Conservation (phyloP, 768 basidiomycete genomes). For the Amanita rubescens region DNA sequence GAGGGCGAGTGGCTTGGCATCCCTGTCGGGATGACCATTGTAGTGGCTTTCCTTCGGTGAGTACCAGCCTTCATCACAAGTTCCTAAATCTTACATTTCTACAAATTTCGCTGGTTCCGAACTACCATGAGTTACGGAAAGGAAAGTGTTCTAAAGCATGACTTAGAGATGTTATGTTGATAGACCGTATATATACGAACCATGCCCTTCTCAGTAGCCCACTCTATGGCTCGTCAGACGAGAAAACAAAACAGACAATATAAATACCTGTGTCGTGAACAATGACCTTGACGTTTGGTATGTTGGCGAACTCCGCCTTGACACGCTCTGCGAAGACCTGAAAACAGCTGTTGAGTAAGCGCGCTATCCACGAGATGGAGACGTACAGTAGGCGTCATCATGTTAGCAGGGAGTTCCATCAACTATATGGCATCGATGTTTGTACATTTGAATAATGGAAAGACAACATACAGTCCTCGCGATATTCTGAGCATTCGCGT, state of each 20-base stretch:
- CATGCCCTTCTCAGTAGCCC: constrained; percentile 84
- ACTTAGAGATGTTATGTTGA: neutral
- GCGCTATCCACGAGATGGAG: neutral
- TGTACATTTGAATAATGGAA: neutral
- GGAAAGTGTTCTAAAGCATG: constrained; percentile 53
- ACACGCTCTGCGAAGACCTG: constrained; percentile 69
- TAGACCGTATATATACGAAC: constrained; percentile 25
- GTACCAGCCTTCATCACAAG: neutral
- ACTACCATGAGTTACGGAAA: constrained; percentile 79
- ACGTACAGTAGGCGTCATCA: constrained; percentile 74
- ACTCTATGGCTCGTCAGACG: constrained; percentile 35
- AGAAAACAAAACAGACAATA: neutral
- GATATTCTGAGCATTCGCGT: constrained; percentile 73
- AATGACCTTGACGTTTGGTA: constrained; percentile 62
- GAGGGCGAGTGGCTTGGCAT: constrained; percentile 58
- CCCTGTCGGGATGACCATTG: constrained; percentile 55
- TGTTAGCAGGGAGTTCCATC: constrained; percentile 80
- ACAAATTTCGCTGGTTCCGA: constrained; percentile 81
- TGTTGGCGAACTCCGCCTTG: constrained; percentile 53
- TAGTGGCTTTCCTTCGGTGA: constrained; percentile 53
- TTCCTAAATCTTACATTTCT: constrained; percentile 54
- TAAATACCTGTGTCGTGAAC: constrained; percentile 65
- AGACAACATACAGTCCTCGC: constrained; percentile 55
- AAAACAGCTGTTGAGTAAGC: neutral
- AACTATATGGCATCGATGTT: constrained; percentile 36